Base-by-base conservation (phyloP, 306 rosid species). In the Neltuma alba region DNA sequence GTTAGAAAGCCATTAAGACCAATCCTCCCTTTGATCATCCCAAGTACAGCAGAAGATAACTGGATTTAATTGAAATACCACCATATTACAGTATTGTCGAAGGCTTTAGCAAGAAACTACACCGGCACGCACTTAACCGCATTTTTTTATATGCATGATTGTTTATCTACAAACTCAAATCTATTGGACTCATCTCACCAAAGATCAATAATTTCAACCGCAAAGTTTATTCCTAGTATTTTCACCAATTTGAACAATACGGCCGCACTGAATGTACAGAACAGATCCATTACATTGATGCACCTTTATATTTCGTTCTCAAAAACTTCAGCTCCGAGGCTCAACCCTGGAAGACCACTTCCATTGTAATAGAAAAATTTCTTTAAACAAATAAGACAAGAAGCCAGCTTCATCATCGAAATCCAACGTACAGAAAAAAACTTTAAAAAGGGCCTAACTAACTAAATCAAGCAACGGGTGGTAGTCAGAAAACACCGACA, bases 401-500 rank as follows among this genome's bases (percentile, higher is more conserved):
- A 30, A 7, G 41, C 21, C 69, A 15, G 21, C 20, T 37, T n/a
- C 31, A 20, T 66, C 45, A 64, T 31, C 14, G 27, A 57, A 57
- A 25, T 14, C 64, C 7, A 57, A 14, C 33, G 13, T 57, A 21
- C 5, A 14, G 9, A 9, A 9, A 4, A 37, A 6, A 6, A 37
- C 40, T 37, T 9, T 21, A 55, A 62, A 31, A 31, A 15, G 23
- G 41, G 18, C 23, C 34, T 23, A 62, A 31, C 5, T 0, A 31
- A 31, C 41, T 37, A 62, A 62, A 62, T 62, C 68, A 62, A 62
- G 40, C 68, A 62, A 62, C 40, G 36, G 12, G 23, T 27, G 15
- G 68, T n/a, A 31, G 31, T 62, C 68, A 62, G 23, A 62, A 62
- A 62, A 36, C 41, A 62, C 40, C 41, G 36, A 30, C 70, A 65